Evolutionary conservation across 305 asterid species (phyloP).

Genomic region (Plantago coronopus): DNA sequence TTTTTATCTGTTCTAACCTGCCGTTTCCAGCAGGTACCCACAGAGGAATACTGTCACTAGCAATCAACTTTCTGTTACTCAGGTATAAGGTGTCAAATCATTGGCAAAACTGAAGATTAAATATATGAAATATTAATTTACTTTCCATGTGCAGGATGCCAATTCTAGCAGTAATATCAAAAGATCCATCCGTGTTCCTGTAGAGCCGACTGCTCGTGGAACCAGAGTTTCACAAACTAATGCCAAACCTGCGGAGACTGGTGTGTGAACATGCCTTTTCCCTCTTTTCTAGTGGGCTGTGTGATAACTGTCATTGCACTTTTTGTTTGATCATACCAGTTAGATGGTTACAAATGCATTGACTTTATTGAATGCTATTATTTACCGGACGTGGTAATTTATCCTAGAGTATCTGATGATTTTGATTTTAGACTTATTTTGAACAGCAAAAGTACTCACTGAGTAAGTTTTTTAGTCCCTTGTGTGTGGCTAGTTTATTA

Average conservation of each 20-base stretch:
- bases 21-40: constrained; percentile 27
- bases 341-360: constrained; percentile 4
- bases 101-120: constrained; percentile 5
- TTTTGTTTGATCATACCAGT: constrained; percentile 9
- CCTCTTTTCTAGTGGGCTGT: too few relatives aligned
- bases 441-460: too few relatives aligned
- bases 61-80: constrained; percentile 16
- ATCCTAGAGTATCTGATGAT: background rate
- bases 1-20: constrained; percentile 10
- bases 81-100: constrained; percentile 12
- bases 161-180: constrained; percentile 14
- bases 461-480: too few relatives aligned
- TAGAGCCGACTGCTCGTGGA: constrained; percentile 18
- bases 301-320: too few relatives aligned
- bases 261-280: constrained; percentile 28
- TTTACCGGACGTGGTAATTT: background rate
- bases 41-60: constrained; percentile 16
- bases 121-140: background rate
- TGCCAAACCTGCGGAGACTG: constrained; percentile 18
- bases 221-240: constrained; percentile 15
- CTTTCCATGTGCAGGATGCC: constrained; percentile 27
- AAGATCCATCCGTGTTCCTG: constrained; percentile 9
- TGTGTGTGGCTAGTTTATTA: too few relatives aligned
- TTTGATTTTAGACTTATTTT: background rate
- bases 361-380: too few relatives aligned